Base-by-base conservation (phyloP, 495 filamentous ascomycete genomes). In the Aspergillus steynii region DNA sequence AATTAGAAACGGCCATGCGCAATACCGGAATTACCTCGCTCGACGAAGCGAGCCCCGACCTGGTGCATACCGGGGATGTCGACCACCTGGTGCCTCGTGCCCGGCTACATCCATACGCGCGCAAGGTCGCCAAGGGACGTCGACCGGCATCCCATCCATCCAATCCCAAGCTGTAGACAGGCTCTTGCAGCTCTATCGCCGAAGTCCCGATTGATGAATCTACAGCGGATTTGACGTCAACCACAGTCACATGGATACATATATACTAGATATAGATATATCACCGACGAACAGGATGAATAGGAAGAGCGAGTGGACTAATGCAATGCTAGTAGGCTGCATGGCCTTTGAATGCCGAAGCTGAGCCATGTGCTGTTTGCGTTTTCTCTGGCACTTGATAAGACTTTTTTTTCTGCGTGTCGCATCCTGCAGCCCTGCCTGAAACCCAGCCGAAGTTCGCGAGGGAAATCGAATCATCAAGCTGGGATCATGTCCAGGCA, bases 1-100 rank as follows among this genome's bases (percentile, higher is more conserved):
- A 94, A 67, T 72, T 94, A 34, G 85, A 89, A 65, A 90, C 86
- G 4, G 86, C 90, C 5, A 94, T 95, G 90, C 83, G 86, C 45
- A 87, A 92, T 74, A 86, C 82, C 61, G 91, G 90, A 3, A 83
- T 95, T 37, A 92, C 87, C 29, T 79, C 86, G 57, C 75, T 94
- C 7, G 80, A 83, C n/a, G 80, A 92, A 73, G 83, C 86, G 8
- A 83, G 88, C 65, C 88, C 90, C 1, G 87, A 87, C 12, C 63
- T 90, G 49, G 73, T 92, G 53, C 87, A 92, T 69, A 92, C 90
- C 6, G 75, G 76, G 6, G 87, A 84, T 59, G 77, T 92, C n/a
- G 90, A 93, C 64, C 83, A 88, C 65, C 70, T 91, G 28, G 77
- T 92, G 45, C 86, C 88, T 27, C 72, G 68, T 20, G 73, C 74